Conservation (phyloP, 768 basidiomycete genomes). For the Nevesoporus exiguus region DNA sequence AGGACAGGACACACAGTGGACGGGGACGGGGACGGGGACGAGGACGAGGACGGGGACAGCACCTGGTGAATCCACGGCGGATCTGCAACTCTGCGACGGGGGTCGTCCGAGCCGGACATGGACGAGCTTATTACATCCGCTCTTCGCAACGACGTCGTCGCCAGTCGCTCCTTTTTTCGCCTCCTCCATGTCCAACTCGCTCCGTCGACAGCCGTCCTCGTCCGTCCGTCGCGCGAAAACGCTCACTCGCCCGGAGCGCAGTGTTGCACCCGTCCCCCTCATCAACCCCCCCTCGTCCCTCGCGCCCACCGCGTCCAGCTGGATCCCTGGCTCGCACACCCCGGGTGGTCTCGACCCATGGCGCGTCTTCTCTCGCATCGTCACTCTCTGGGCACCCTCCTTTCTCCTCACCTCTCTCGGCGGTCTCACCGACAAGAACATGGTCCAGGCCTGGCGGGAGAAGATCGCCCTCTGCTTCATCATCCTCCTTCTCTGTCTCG, state of each 20-base stretch:
- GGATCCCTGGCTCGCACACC: slow-evolving; percentile 33
- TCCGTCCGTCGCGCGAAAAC: slow-evolving; percentile 90
- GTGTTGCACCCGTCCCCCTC: slow-evolving; percentile 90
- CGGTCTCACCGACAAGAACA: slow-evolving; percentile 74
- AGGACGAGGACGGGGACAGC: slow-evolving; percentile 51
- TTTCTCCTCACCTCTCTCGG: slow-evolving; percentile 69
- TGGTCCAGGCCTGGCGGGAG: slow-evolving; percentile 94
- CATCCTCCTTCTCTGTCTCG: slow-evolving; percentile 70
- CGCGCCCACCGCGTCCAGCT: slow-evolving; percentile 36
- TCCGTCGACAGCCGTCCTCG: no score
- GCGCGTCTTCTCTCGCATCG: slow-evolving; percentile 72
- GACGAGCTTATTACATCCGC: no score
- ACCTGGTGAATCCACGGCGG: no score
- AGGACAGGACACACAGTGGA: slow-evolving; percentile 26
- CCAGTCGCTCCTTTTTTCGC: not conserved
- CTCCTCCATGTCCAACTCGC: slow-evolving; percentile 41
- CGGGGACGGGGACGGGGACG: no score
- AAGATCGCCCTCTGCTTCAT: slow-evolving; percentile 93
- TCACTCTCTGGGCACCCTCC: slow-evolving; percentile 91
- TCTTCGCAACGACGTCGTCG: no score
- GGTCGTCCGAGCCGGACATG: no score
- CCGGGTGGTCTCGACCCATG: slow-evolving; percentile 53
- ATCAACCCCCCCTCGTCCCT: slow-evolving; percentile 73
- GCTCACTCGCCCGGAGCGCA: slow-evolving; percentile 91
- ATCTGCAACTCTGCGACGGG: no score